Percentiles rank a stretch among this genome's conserved stretches.
Evolutionary conservation across 495 filamentous ascomycete species (phyloP).

Genomic region (Hyaloscypha variabilis): DNA sequence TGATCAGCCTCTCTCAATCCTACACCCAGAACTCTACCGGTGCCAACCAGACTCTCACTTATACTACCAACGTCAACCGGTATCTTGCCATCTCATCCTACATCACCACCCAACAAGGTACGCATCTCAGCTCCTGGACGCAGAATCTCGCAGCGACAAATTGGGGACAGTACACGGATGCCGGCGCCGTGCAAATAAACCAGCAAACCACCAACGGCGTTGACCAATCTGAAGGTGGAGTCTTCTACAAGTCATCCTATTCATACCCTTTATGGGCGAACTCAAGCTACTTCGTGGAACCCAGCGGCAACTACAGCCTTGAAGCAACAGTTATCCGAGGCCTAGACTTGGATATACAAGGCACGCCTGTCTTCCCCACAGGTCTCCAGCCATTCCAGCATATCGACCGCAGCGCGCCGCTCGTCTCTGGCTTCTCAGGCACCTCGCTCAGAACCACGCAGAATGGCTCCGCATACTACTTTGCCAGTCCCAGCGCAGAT

Average conservation of each 20-base stretch:
- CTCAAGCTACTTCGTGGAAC: conserved; percentile 47
- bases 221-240: conserved; percentile 49
- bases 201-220: conserved; percentile 62
- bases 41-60: conserved; percentile 64
- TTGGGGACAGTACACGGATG: conserved; percentile 55
- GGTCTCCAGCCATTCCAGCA: conserved; percentile 54
- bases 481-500: conserved; percentile 46
- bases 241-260: conserved; percentile 49
- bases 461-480: conserved; percentile 58
- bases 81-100: conserved; percentile 55
- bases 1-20: conserved; percentile 38
- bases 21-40: conserved; percentile 48
- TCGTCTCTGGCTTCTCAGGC: conserved; percentile 41
- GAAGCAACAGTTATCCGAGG: conserved; percentile 61
- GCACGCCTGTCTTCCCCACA: conserved; percentile 61
- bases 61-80: conserved; percentile 59
- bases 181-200: conserved; percentile 65
- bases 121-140: conserved; percentile 54
- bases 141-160: conserved; percentile 65
- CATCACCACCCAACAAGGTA: conserved; percentile 46
- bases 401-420: conserved; percentile 22
- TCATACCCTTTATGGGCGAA: conserved; percentile 66
- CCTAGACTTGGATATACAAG: conserved; percentile 53
- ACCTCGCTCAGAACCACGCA: conserved; percentile 51
- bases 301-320: conserved; percentile 59